Conservation (phyloP, 2,329 filamentous ascomycete species). For the Phaeoacremonium minimum region DNA sequence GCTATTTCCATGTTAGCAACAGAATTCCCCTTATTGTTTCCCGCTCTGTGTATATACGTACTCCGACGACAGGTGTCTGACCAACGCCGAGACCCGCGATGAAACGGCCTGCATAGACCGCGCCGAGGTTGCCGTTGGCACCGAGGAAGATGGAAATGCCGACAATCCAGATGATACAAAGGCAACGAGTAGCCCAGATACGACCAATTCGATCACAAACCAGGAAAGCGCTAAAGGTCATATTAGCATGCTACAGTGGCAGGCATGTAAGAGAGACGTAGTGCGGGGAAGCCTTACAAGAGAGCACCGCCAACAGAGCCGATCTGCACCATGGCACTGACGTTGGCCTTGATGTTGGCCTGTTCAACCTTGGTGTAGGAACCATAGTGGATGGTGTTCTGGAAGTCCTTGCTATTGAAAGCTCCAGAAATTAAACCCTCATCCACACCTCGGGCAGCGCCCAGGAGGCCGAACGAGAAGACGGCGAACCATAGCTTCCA, state of each 20-base stretch:
- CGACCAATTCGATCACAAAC: slow-evolving; percentile 59
- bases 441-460: slow-evolving; percentile 73
- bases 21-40: too few species aligned
- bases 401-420: slow-evolving; percentile 63
- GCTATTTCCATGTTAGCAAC: too few species aligned
- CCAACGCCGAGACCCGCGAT: slow-evolving; percentile 64
- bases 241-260: neutral
- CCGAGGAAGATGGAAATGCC: slow-evolving; percentile 56
- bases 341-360: slow-evolving; percentile 70
- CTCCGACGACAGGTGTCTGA: slow-evolving; percentile 63
- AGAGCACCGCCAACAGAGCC: slow-evolving; percentile 70
- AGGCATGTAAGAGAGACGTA: neutral
- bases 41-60: too few species aligned
- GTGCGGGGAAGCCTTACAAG: slow-evolving; percentile 33
- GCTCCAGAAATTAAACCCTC: slow-evolving; percentile 74
- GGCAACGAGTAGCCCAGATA: slow-evolving; percentile 56
- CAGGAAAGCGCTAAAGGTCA: slow-evolving; percentile 44
- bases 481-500: slow-evolving; percentile 77
- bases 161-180: slow-evolving; percentile 53
- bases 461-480: slow-evolving; percentile 69
- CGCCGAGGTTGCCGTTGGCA: slow-evolving; percentile 46
- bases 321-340: slow-evolving; percentile 78
- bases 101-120: slow-evolving; percentile 62
- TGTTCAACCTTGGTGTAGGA: slow-evolving; percentile 46
- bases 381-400: slow-evolving; percentile 51